These are phyloP conservation scores for Colletotrichum lupini DNA, from an alignment of 2,329 filamentous ascomycete species.

Conservation along the genomic window DNA sequence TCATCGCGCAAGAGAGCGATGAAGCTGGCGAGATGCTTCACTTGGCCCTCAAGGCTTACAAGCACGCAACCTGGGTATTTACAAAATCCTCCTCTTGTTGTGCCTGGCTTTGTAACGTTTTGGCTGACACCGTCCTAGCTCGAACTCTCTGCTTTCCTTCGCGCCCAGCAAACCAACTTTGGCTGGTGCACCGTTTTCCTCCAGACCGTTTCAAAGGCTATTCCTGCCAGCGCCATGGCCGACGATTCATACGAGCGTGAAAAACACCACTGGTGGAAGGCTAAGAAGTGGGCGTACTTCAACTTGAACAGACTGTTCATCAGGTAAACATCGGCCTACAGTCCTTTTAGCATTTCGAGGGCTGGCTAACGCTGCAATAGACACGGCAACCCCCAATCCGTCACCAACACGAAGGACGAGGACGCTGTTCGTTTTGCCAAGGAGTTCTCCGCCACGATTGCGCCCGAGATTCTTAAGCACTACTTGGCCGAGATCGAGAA, in stretches of 20 bases:
- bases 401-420: slow-evolving; percentile 76
- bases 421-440: slow-evolving; percentile 88
- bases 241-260: slow-evolving; percentile 87
- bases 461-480: slow-evolving; percentile 94
- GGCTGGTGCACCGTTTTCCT: slow-evolving; percentile 98
- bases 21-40: slow-evolving; percentile 98
- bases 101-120: slow-evolving; percentile 9
- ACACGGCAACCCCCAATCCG: slow-evolving; percentile 80
- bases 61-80: slow-evolving; percentile 92
- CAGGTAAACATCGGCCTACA: slow-evolving; percentile 64
- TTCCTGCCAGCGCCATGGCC: slow-evolving; percentile 81
- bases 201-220: slow-evolving; percentile 85
- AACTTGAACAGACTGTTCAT: slow-evolving; percentile 97
- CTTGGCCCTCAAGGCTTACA: slow-evolving; percentile 95
- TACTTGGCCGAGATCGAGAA: slow-evolving; percentile 96
- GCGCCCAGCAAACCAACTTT: slow-evolving; percentile 85
- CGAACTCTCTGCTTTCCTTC: slow-evolving; percentile 82
- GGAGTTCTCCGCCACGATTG: slow-evolving; percentile 89
- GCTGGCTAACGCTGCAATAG: slow-evolving; percentile 57
- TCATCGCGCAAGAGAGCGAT: slow-evolving; percentile 90
- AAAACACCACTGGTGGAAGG: slow-evolving; percentile 98
- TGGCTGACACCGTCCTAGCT: slow-evolving; percentile 68
- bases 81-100: not conserved
- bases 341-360: not conserved
- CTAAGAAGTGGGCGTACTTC: slow-evolving; percentile 99